These are phyloP conservation scores for Wickerhamomyces bisporus DNA, from an alignment of 805 yeast genomes.

Conservation along the genomic window DNA sequence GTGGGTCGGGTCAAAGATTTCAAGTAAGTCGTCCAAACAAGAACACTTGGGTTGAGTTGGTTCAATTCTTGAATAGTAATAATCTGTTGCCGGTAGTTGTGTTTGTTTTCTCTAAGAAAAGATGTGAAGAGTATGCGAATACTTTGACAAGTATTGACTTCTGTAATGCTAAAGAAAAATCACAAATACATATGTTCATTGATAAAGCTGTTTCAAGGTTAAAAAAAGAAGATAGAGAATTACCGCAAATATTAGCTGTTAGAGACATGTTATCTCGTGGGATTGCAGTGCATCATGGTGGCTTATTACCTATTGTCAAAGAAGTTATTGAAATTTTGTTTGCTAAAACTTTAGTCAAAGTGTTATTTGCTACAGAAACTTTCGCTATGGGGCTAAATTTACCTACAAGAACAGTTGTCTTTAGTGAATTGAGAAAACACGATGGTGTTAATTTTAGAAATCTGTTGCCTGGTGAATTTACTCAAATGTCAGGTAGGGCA, in stretches of 20 bases:
- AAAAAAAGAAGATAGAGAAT: constrained; percentile 85
- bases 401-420: constrained; percentile 95
- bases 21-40: constrained; percentile 52
- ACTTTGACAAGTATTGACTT: constrained; percentile 70
- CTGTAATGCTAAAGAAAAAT: constrained; percentile 77
- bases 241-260: constrained; percentile 85
- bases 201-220: constrained; percentile 84
- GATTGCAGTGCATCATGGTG: constrained; percentile 95
- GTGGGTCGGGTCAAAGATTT: constrained; percentile 27
- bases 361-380: constrained; percentile 94
- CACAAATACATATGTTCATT: constrained; percentile 90
- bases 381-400: constrained; percentile 98
- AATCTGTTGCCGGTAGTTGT: constrained; percentile 85
- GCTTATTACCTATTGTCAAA: constrained; percentile 85
- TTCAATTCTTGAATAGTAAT: constrained; percentile 60
- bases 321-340: constrained; percentile 91
- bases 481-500: constrained; percentile 99
- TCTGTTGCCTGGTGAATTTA: constrained; percentile 91
- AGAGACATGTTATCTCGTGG: constrained; percentile 85
- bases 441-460: constrained; percentile 83
- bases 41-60: constrained; percentile 70
- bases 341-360: constrained; percentile 80
- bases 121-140: constrained; percentile 91
- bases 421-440: constrained; percentile 79
- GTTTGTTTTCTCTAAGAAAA: constrained; percentile 89